Evolutionary conservation across 1,284 basidiomycete species (phyloP).

Genomic region (Moesziomyces parantarcticus): DNA sequence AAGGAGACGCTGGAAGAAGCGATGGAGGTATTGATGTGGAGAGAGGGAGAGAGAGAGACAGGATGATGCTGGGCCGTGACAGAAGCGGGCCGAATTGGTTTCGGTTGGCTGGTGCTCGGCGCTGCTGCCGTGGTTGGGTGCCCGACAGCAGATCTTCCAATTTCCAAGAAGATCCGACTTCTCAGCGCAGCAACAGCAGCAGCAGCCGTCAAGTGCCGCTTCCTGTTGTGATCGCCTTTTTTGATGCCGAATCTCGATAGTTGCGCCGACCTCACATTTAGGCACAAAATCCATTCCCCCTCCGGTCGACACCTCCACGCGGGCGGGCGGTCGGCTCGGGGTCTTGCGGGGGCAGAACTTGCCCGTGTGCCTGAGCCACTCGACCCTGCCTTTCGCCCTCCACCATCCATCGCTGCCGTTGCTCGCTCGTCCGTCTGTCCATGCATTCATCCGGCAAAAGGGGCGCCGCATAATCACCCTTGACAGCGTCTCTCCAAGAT

Average conservation of each 20-base stretch:
- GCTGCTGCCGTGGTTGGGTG: too few relatives aligned
- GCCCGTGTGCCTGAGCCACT: background rate
- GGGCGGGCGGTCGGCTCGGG: background rate
- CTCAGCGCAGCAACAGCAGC: too few relatives aligned
- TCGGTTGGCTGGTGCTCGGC: too few relatives aligned
- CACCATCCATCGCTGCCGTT: background rate
- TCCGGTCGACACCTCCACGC: background rate
- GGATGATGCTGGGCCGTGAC: background rate
- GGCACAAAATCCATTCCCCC: background rate
- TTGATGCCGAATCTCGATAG: background rate
- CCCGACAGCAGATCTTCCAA: conserved; percentile 31
- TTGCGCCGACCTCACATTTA: background rate
- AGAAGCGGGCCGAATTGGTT: too few relatives aligned
- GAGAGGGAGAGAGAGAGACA: too few relatives aligned
- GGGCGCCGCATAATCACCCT: conserved; percentile 22
- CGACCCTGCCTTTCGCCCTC: conserved; percentile 1
- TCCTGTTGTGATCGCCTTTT: background rate
- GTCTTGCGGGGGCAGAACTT: background rate
- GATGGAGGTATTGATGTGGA: background rate
- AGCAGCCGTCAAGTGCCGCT: background rate
- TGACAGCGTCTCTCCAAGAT: conserved; percentile 17
- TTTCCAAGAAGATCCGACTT: conserved; percentile 14
- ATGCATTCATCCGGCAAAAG: conserved; percentile 18
- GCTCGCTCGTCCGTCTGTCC: background rate
- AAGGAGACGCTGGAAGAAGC: background rate